Percentiles rank a stretch among this genome's conserved stretches.
phyloP scores from a whole-genome alignment of 1,284 basidiomycete genomes.

The Sporisorium scitamineum region DNA sequence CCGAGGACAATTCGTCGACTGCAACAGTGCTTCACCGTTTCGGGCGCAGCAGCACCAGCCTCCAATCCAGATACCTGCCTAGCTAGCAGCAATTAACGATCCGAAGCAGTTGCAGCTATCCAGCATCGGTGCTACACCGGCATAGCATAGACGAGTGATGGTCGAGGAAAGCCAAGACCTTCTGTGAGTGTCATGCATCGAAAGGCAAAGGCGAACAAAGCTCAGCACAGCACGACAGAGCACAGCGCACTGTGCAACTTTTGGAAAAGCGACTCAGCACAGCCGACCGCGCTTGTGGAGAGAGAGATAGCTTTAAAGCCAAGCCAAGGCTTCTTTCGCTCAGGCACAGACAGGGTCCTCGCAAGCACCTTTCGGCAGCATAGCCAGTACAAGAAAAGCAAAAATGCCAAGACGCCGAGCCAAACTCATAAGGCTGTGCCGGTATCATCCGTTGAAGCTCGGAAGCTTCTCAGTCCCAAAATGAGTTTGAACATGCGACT shows the following conservation, averaged over 20 bases:
- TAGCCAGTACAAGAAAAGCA: not conserved
- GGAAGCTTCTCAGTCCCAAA: no score
- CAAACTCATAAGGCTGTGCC: not conserved
- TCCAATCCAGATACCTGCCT: not conserved
- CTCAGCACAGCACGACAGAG: not conserved
- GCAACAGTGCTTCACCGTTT: not conserved
- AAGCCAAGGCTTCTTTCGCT: slow-evolving; percentile 3
- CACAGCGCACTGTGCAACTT: not conserved
- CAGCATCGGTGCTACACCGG: not conserved
- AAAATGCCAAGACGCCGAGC: slow-evolving; percentile 1
- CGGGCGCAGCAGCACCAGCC: not conserved
- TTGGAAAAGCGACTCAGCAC: slow-evolving; percentile 1
- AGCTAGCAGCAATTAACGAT: not conserved
- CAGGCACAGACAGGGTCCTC: slow-evolving; percentile 9
- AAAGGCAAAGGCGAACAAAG: not conserved
- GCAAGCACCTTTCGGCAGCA: not conserved
- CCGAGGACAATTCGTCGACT: not conserved
- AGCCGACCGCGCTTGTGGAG: slow-evolving; percentile 2
- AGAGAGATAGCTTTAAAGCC: not conserved
- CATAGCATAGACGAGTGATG: not conserved
- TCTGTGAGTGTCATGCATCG: not conserved
- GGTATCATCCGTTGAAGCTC: not conserved
- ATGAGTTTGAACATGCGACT: no score
- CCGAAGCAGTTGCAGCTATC: not conserved
- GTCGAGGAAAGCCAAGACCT: not conserved